phyloP scores from a whole-genome alignment of 1,284 basidiomycete species.

The Leccinum cinnamomeum region DNA sequence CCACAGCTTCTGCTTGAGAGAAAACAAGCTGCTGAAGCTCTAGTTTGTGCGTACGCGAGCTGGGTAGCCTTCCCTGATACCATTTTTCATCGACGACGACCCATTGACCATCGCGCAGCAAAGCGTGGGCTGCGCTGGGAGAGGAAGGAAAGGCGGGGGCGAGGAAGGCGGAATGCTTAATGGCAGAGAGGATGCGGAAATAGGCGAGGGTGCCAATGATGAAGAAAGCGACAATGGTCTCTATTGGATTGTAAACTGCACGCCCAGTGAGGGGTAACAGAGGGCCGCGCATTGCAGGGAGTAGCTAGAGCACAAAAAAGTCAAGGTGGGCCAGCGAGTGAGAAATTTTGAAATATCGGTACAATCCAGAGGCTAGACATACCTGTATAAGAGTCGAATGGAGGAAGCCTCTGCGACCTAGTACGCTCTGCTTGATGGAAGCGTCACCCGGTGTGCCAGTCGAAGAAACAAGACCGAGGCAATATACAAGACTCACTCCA shows the following conservation, averaged over 20 bases:
- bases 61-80: constrained; percentile 39
- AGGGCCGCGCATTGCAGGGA: constrained; percentile 48
- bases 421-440: not conserved
- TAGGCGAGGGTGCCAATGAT: constrained; percentile 88
- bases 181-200: constrained; percentile 86
- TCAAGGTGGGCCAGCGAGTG: not conserved
- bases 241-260: constrained; percentile 69
- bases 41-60: constrained; percentile 39
- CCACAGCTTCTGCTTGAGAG: constrained; percentile 42
- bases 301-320: not conserved
- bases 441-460: not conserved
- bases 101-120: constrained; percentile 56
- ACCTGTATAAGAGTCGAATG: not conserved
- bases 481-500: constrained; percentile 27
- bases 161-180: constrained; percentile 75
- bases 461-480: not conserved
- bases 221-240: constrained; percentile 87
- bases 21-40: constrained; percentile 70
- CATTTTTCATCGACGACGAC: constrained; percentile 53
- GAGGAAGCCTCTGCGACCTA: not conserved
- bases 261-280: constrained; percentile 63
- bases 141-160: constrained; percentile 49
- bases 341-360: not conserved
- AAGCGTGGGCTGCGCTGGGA: constrained; percentile 54
- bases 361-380: not conserved